These are phyloP conservation scores for Colletotrichum sp. DNA, from an alignment of 2,329 filamentous ascomycete species.

Conservation along the genomic window DNA sequence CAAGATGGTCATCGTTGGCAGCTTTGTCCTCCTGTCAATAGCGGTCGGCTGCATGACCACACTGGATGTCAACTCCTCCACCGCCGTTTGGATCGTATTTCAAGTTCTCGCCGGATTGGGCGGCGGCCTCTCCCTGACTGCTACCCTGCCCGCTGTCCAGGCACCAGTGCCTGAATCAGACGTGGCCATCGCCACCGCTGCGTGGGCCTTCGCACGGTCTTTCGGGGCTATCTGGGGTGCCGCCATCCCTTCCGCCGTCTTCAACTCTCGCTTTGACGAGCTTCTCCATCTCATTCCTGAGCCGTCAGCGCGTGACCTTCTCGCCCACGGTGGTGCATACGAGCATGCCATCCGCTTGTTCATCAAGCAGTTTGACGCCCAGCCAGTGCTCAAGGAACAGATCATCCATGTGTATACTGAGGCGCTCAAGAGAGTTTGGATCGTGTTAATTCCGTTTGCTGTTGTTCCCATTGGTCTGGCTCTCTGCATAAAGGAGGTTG, in stretches of 20 bases:
- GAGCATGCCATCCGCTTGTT: neutral
- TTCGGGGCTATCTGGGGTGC: constrained; percentile 46
- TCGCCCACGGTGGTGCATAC: neutral
- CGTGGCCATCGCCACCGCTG: constrained; percentile 30
- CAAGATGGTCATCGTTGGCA: neutral
- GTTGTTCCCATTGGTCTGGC: neutral
- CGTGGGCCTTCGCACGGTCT: constrained; percentile 39
- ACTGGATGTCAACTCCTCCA: neutral
- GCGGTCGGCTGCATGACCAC: neutral
- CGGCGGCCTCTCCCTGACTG: constrained; percentile 34
- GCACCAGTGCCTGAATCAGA: constrained; percentile 30
- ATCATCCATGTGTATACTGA: neutral
- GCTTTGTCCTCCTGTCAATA: neutral
- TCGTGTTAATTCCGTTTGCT: neutral
- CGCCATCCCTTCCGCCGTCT: constrained; percentile 37
- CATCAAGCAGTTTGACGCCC: neutral
- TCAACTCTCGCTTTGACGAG: constrained; percentile 21
- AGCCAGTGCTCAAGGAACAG: neutral
- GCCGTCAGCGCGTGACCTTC: neutral
- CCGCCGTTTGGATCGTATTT: constrained; percentile 28
- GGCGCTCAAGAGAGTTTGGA: neutral
- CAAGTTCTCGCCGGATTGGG: constrained; percentile 30
- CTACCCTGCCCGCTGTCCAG: constrained; percentile 39
- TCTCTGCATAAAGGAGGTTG: neutral
- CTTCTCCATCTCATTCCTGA: neutral